A percentile compares a stretch with the other conserved stretches of the same genome.
Evolutionary conservation across 2,329 filamentous ascomycete genomes (phyloP).

Genomic region (Emmonsia crescens): DNA sequence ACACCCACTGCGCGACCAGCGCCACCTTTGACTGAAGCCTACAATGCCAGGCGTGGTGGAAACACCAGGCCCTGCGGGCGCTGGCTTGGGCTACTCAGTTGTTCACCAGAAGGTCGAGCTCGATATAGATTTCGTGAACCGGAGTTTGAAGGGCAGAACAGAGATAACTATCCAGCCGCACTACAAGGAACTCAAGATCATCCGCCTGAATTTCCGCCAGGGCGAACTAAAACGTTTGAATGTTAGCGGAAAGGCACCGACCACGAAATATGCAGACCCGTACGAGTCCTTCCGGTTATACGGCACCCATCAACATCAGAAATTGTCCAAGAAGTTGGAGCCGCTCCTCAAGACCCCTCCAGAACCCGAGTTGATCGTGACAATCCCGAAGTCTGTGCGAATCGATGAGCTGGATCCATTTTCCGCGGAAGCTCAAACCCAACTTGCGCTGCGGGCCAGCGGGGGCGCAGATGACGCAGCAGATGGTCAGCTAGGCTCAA

Average conservation of each 20-base stretch:
- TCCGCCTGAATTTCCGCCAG: conserved; percentile 53
- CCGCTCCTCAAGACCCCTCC: conserved; percentile 41
- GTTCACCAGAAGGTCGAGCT: conserved; percentile 80
- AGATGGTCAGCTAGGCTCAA: conserved; percentile 26
- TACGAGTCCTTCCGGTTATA: conserved; percentile 41
- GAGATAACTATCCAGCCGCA: conserved; percentile 68
- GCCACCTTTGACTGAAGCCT: conserved; percentile 27
- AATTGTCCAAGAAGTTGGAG: conserved; percentile 58
- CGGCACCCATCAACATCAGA: conserved; percentile 63
- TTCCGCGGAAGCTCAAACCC: conserved; percentile 38
- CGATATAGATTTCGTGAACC: conserved; percentile 73
- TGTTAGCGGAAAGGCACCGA: conserved; percentile 33
- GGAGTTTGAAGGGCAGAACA: conserved; percentile 64
- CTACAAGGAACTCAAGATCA: conserved; percentile 42
- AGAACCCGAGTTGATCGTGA: conserved; percentile 49
- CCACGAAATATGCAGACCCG: conserved; percentile 31
- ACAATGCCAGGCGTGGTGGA: conserved; percentile 33
- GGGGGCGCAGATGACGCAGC: conserved; percentile 28
- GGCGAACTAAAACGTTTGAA: conserved; percentile 45
- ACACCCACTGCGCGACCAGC: conserved; percentile 26
- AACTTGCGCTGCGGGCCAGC: conserved; percentile 32
- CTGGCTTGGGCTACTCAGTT: conserved; percentile 44
- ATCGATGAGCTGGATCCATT: conserved; percentile 51
- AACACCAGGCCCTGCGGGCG: conserved; percentile 19
- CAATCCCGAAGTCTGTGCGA: conserved; percentile 48